Percentiles rank a stretch among this genome's conserved stretches.
phyloP scores from a whole-genome alignment of 164 flowering plant genomes.

The Saururus chinensis region DNA sequence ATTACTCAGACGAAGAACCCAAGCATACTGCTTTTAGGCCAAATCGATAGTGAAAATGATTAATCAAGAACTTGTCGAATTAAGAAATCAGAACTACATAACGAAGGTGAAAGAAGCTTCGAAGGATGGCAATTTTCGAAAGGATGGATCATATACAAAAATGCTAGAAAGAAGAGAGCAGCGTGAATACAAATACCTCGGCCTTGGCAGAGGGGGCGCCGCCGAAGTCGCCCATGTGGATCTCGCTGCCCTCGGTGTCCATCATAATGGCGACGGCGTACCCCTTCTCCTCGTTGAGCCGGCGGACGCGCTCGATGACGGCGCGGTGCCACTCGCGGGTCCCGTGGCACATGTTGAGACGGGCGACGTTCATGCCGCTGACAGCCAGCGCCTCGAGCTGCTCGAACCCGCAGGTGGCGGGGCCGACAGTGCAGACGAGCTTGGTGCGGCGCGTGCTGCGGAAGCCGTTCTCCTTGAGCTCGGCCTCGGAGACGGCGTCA shows the following conservation, averaged over 20 bases:
- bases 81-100: no score
- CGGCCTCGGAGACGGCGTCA: conserved; percentile 26
- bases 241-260: conserved; percentile 98
- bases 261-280: conserved; percentile 92
- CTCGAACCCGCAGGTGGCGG: conserved; percentile 59
- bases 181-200: conserved; percentile 33
- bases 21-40: no score
- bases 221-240: conserved; percentile 95
- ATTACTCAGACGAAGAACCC: no score
- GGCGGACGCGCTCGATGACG: conserved; percentile 61
- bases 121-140: not conserved
- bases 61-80: no score
- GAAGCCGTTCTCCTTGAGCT: conserved; percentile 30
- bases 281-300: conserved; percentile 81
- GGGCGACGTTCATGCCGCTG: conserved; percentile 92
- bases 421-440: conserved; percentile 24
- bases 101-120: no score
- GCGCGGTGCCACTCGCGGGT: conserved; percentile 74
- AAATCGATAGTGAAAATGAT: no score
- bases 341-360: conserved; percentile 93
- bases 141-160: not conserved
- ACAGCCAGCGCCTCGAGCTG: conserved; percentile 86
- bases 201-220: conserved; percentile 69
- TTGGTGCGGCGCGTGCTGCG: conserved; percentile 30
- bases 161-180: not conserved